phyloP scores from a whole-genome alignment of 331 rosid species.

The Cydonia oblonga region DNA sequence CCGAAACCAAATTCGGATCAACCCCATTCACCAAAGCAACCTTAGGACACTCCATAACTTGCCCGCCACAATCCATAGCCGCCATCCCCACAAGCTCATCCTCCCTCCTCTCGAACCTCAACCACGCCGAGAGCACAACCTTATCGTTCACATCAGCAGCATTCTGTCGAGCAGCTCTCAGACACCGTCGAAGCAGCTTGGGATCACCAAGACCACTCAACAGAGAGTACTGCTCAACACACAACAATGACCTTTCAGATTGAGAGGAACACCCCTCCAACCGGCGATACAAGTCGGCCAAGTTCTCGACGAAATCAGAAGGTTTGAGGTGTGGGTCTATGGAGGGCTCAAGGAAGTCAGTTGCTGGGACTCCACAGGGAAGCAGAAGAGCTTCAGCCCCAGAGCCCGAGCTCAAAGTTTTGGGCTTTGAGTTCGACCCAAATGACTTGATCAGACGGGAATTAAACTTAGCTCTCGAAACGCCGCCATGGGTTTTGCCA shows the following conservation, averaged over 20 bases:
- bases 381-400: constrained; percentile 28
- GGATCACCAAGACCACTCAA: constrained; percentile 51
- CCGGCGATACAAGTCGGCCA: constrained; percentile 47
- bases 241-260: constrained; percentile 34
- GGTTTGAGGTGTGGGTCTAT: constrained; percentile 59
- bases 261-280: constrained; percentile 36
- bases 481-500: constrained; percentile 15
- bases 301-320: constrained; percentile 35
- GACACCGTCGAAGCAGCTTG: constrained; percentile 60
- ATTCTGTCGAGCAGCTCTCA: constrained; percentile 46
- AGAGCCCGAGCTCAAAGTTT: constrained; percentile 32
- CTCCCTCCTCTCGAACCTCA: constrained; percentile 66
- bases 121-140: constrained; percentile 77
- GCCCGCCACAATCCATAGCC: constrained; percentile 59
- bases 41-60: constrained; percentile 61
- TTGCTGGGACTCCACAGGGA: constrained; percentile 44
- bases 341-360: constrained; percentile 54
- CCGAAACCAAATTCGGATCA: constrained; percentile 20
- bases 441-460: constrained; percentile 30
- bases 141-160: constrained; percentile 51
- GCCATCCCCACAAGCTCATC: constrained; percentile 55
- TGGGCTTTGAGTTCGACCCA: constrained; percentile 51
- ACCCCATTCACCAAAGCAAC: constrained; percentile 48
- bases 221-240: constrained; percentile 52
- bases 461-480: constrained; percentile 28